A percentile compares a stretch with the other conserved stretches of the same genome.
phyloP scores from a whole-genome alignment of 805 yeast species.

The Hanseniaspora nectarophila region DNA sequence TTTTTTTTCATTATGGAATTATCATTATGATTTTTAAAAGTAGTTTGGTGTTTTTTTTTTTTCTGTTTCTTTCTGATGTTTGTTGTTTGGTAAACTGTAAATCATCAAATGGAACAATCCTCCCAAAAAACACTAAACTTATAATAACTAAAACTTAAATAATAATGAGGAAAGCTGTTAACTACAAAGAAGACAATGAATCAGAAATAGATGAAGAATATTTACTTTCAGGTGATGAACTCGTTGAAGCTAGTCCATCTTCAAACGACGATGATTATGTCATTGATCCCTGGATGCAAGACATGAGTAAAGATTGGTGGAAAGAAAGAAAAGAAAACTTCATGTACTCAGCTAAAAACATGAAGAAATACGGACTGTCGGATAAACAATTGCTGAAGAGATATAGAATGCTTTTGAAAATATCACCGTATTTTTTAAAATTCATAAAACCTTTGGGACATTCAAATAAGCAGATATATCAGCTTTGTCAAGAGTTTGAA shows the following conservation, averaged over 20 bases:
- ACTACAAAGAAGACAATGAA: constrained; percentile 11
- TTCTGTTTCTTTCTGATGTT: no score
- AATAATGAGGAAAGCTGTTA: not conserved
- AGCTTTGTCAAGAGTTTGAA: constrained; percentile 2
- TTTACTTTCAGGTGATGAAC: constrained; percentile 4
- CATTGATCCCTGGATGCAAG: constrained; percentile 14
- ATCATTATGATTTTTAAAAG: no score
- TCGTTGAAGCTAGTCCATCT: not conserved
- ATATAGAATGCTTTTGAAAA: constrained; percentile 16
- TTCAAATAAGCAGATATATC: constrained; percentile 12
- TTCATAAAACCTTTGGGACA: constrained; percentile 12
- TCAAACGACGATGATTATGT: not conserved
- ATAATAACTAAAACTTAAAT: not conserved
- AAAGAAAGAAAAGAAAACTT: constrained; percentile 1
- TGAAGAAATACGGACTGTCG: constrained; percentile 14
- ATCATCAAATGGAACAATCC: no score
- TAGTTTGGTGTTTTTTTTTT: no score
- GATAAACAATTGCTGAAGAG: constrained; percentile 12
- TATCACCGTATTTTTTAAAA: constrained; percentile 5
- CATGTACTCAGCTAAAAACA: not conserved
- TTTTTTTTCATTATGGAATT: no score
- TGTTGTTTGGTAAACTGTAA: no score
- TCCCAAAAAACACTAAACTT: no score
- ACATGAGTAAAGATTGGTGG: constrained; percentile 13
- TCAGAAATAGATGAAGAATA: constrained; percentile 11